These are phyloP conservation scores for Aspergillus carbonarius DNA, from an alignment of 2,329 filamentous ascomycete species.

Conservation along the genomic window DNA sequence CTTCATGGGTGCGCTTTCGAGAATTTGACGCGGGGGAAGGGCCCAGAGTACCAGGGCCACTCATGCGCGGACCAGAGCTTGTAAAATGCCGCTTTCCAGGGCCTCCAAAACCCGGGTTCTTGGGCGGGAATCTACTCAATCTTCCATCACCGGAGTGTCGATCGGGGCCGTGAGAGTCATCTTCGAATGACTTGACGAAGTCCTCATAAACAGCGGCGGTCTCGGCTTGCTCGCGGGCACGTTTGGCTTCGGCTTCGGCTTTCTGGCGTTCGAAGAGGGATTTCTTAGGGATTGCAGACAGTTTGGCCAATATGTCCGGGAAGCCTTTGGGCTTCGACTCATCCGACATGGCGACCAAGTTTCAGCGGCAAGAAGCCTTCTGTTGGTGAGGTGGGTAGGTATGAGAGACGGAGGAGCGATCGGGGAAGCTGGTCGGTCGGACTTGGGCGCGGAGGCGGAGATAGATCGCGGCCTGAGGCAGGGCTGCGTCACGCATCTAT, in stretches of 20 bases:
- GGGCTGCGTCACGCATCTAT: not conserved
- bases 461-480: not conserved
- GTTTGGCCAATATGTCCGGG: conserved; percentile 72
- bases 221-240: conserved; percentile 78
- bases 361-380: conserved; percentile 23
- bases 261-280: conserved; percentile 86
- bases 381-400: conserved; percentile 3
- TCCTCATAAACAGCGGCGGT: conserved; percentile 83
- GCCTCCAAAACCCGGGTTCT: conserved; percentile 35
- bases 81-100: conserved; percentile 64
- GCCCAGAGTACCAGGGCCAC: conserved; percentile 52
- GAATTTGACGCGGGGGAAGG: conserved; percentile 42
- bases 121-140: conserved; percentile 30
- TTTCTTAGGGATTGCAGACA: conserved; percentile 76
- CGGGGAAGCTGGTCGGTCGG: conserved; percentile 5
- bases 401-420: not conserved
- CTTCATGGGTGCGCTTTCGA: conserved; percentile 47
- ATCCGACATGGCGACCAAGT: conserved; percentile 36
- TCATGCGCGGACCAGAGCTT: conserved; percentile 44
- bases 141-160: conserved; percentile 24
- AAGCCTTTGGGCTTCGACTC: conserved; percentile 51
- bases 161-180: conserved; percentile 33
- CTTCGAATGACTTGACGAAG: conserved; percentile 71
- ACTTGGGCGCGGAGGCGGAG: conserved; percentile 2
- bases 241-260: conserved; percentile 86